phyloP scores from a whole-genome alignment of 805 yeast genomes.

The Wickerhamiella kurtzmanii region DNA sequence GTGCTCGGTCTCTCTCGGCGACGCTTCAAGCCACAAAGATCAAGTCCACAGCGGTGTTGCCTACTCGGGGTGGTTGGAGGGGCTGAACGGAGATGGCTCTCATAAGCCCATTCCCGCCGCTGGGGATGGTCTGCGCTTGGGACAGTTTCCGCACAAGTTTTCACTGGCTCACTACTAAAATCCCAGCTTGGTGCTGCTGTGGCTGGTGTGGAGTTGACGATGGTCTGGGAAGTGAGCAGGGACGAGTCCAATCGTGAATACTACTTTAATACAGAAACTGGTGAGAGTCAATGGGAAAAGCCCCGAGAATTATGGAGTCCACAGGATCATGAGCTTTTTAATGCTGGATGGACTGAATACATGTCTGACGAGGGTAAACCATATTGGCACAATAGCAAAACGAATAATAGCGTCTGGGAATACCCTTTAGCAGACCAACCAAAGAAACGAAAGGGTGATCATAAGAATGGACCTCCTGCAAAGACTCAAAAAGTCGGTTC shows the following conservation, averaged over 20 bases:
- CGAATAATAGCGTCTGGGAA: conserved; percentile 69
- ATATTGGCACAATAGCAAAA: conserved; percentile 54
- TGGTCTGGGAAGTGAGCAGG: conserved; percentile 5
- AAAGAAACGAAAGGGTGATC: background rate
- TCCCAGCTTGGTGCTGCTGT: no score
- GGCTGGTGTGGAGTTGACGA: background rate
- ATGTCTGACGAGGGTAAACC: conserved; percentile 42
- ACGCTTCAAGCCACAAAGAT: no score
- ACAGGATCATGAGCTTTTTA: conserved; percentile 31
- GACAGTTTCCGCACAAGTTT: background rate
- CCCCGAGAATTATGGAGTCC: conserved; percentile 40
- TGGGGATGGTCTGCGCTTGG: background rate
- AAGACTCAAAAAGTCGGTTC: no score
- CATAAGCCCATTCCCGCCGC: background rate
- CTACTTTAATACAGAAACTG: conserved; percentile 53
- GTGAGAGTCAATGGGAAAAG: conserved; percentile 68
- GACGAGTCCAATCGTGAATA: conserved; percentile 34
- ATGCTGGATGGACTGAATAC: conserved; percentile 42
- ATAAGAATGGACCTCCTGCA: no score
- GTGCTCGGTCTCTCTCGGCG: no score
- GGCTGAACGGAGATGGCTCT: background rate
- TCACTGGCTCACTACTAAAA: no score
- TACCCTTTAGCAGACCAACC: conserved; percentile 45
- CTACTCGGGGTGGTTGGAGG: background rate
- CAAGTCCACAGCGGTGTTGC: no score